These are phyloP conservation scores for Xylariaceae sp. DNA, from an alignment of 2,329 filamentous ascomycete genomes.

Conservation along the genomic window DNA sequence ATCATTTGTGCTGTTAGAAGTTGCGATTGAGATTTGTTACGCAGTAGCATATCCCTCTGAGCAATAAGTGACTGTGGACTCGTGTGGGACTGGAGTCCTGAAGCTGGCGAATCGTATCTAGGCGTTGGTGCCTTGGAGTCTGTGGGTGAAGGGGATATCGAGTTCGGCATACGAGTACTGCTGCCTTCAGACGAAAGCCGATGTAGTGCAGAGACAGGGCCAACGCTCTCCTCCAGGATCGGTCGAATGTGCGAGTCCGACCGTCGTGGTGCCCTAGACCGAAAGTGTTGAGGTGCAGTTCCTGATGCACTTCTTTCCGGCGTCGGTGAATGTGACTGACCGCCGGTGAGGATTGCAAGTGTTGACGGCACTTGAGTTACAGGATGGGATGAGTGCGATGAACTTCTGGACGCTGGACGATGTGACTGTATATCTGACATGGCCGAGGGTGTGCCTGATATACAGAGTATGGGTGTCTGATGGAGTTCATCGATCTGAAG, in stretches of 20 bases:
- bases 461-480: conserved; percentile 56
- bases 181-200: conserved; percentile 23
- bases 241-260: conserved; percentile 35
- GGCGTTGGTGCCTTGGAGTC: conserved; percentile 16
- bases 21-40: conserved; percentile 48
- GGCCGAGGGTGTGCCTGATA: conserved; percentile 37
- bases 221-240: conserved; percentile 43
- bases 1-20: conserved; percentile 28
- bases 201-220: conserved; percentile 15
- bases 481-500: conserved; percentile 64
- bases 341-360: conserved; percentile 12
- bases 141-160: conserved; percentile 17
- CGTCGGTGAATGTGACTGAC: background rate
- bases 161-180: conserved; percentile 10
- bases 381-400: conserved; percentile 4
- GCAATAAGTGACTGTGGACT: conserved; percentile 56
- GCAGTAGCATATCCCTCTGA: conserved; percentile 53
- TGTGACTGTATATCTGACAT: conserved; percentile 25
- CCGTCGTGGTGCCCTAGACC: conserved; percentile 24
- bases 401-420: conserved; percentile 23
- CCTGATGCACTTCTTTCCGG: background rate
- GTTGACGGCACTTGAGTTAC: conserved; percentile 13
- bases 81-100: conserved; percentile 50
- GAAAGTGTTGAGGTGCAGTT: conserved; percentile 20
- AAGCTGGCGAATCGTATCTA: conserved; percentile 28